Evolutionary conservation across 768 basidiomycete species (phyloP), one percentile per base, ranked within the genome.

Genomic region (Trametes elegans): DNA sequence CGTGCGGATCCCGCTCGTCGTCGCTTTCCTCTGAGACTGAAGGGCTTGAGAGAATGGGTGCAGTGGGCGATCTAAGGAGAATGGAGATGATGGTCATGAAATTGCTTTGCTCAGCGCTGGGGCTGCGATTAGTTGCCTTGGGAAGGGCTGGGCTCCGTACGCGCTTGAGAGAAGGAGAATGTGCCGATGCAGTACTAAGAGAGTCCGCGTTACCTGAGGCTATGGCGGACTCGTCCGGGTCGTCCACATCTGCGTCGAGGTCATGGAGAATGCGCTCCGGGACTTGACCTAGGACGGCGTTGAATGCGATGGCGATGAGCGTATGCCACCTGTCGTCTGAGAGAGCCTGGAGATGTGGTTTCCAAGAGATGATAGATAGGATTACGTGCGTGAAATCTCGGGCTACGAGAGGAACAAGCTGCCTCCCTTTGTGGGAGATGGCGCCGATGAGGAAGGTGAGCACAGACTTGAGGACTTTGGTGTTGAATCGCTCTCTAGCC

Each of bases 361-460:
- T 67, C 68, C 83, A 87, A 53, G 74, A 73, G 47, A 91, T 72
- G 8, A 98, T 65, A 54, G 73, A 74, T 51, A 81, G 81, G 44
- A 97, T 74, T 0, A 88, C 78, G 67, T 95, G 95, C 52, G 88
- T 75, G 68, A 93, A 95, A 68, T 95, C 84, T 58, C 90, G 70
- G 10, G 90, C 84, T 3, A 93, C 76, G 0, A 85, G 82, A 3
- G 73, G 64, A 56, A 86, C 76, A 13, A 97, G 71, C 31, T 74
- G n/a, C n/a, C n/a, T 66, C 32, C 77, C 75, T 19, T 76, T 73
- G 62, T 82, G 64, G 4, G 82, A 73, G 46, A 93, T 76, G 44
- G 78, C 79, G 55, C 82, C 79, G 11, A 74, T 71, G 39, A 97
- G 72, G 65, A 94, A 88, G 8, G 76, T 75, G 49, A 90, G 73